Evolutionary conservation across 371 early-diverging fungal species (phyloP).

Genomic region (Lichtheimia corymbifera): DNA sequence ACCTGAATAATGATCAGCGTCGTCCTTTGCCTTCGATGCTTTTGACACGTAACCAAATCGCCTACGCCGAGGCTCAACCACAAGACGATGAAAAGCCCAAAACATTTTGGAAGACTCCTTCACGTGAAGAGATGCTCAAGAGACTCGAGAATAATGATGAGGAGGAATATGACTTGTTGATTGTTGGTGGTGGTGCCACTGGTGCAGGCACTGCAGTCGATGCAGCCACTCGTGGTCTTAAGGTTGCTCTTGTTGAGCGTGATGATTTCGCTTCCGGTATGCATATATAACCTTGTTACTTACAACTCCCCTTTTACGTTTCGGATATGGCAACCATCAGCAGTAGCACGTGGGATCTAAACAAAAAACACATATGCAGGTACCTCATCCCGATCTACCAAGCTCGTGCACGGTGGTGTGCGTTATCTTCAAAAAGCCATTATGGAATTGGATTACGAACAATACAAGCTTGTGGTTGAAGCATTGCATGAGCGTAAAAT

Average conservation of each 20-base stretch:
- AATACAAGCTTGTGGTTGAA: slow-evolving; percentile 96
- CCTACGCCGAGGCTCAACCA: slow-evolving; percentile 37
- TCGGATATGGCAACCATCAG: neutral
- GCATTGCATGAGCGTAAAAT: slow-evolving; percentile 96
- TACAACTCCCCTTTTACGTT: neutral
- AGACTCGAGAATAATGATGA: slow-evolving; percentile 58
- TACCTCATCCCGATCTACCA: slow-evolving; percentile 97
- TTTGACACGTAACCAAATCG: slow-evolving; percentile 32
- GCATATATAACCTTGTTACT: neutral
- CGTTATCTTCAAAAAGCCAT: slow-evolving; percentile 99
- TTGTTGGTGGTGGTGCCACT: slow-evolving; percentile 99
- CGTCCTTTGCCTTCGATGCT: slow-evolving; percentile 12
- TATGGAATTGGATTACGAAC: slow-evolving; percentile 92
- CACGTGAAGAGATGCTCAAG: slow-evolving; percentile 71
- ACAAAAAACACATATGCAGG: slow-evolving; percentile 41
- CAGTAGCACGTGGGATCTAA: no score
- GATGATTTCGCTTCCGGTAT: slow-evolving; percentile 95
- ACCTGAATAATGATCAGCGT: slow-evolving; percentile 29
- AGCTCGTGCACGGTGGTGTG: slow-evolving; percentile 99
- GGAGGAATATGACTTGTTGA: slow-evolving; percentile 85
- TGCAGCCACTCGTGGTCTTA: slow-evolving; percentile 96
- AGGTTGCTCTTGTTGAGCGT: slow-evolving; percentile 95
- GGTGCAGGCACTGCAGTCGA: slow-evolving; percentile 98
- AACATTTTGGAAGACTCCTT: slow-evolving; percentile 73
- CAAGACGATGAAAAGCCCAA: slow-evolving; percentile 40